Base-by-base conservation (phyloP, 2,329 filamentous ascomycete genomes). In the Neoscytalidium dimidiatum region DNA sequence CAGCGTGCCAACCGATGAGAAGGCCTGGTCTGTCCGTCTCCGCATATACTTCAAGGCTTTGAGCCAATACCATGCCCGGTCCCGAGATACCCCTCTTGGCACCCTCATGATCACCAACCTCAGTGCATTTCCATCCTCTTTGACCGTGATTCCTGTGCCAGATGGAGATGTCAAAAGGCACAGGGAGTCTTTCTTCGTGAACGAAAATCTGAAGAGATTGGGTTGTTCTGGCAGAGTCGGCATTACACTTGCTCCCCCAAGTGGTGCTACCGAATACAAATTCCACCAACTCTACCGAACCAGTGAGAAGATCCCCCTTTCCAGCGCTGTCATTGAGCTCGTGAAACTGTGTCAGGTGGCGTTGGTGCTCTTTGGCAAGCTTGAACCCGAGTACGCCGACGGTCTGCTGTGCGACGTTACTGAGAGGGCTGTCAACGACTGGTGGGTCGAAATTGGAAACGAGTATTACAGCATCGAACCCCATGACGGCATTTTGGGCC, bases 391-490 rank as follows among this genome's bases (percentile, higher is more conserved):
- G 69, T 98, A 96, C 74, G 91, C 92, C 7, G 95, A 99, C 72
- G 95, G 95, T 0, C 80, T 97, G 26, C 85, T 99, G 3, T 99
- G 95, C 75, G 95, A 99, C 79, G 84, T 95, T 48, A 98, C 95
- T 0, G 95, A 99, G 76, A 89, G 86, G 67, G 92, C 94, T 1
- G 88, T 98, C 71, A 90, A 89, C 67, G 92, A 97, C 75, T 99
- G 95, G 95, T 98, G 95, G 95, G 89, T 91, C 1, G 92, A 97
- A 72, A 90, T 97, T 66, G 95, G 95, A 1, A 90, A 89, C 0
- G 94, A 98, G 69, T 90, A 95, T 72, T 97, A 94, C 81, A 96
- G 94, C 64, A 87, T 93, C 35, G 95, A 98, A 76, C 94, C 95
- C 1, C 91, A 90, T 9, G 95, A 99, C 78, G 94, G 94, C 13